Evolutionary conservation across 495 filamentous ascomycete species (phyloP).

Genomic region (Tetracladium setigerum): DNA sequence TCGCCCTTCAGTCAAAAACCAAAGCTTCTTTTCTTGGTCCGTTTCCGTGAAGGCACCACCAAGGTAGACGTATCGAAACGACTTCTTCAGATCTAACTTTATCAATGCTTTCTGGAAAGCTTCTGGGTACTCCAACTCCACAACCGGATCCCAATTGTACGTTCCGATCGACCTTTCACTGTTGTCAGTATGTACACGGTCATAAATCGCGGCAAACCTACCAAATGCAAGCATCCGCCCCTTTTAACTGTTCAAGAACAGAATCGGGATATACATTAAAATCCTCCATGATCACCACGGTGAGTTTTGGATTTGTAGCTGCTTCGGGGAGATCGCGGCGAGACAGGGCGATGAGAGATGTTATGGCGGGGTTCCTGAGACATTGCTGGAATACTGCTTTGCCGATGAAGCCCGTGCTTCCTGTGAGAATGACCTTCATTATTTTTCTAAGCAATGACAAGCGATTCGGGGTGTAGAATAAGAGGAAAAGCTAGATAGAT

Average conservation of each 20-base stretch:
- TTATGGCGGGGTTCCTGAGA: slow-evolving; percentile 28
- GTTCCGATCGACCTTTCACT: slow-evolving; percentile 12
- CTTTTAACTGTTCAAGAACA: slow-evolving; percentile 22
- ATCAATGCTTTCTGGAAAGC: slow-evolving; percentile 19
- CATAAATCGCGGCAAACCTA: slow-evolving; percentile 13
- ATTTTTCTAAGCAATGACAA: no score
- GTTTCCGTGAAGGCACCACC: slow-evolving; percentile 27
- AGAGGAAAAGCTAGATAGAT: no score
- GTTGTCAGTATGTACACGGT: slow-evolving; percentile 7
- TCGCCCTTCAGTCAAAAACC: slow-evolving; percentile 26
- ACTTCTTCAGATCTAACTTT: slow-evolving; percentile 11
- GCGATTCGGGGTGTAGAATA: no score
- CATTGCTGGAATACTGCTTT: slow-evolving; percentile 32
- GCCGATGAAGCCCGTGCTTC: slow-evolving; percentile 37
- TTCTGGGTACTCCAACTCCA: slow-evolving; percentile 20
- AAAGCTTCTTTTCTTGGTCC: slow-evolving; percentile 30
- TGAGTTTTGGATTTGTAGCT: slow-evolving; percentile 25
- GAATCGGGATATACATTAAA: slow-evolving; percentile 26
- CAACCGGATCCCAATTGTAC: slow-evolving; percentile 23
- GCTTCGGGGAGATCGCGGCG: slow-evolving; percentile 24
- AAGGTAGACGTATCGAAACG: slow-evolving; percentile 33
- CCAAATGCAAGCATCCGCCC: slow-evolving; percentile 37
- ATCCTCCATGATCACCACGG: slow-evolving; percentile 26
- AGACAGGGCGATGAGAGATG: slow-evolving; percentile 36
- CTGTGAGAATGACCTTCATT: slow-evolving; percentile 39